Base-by-base conservation (phyloP, 2,329 filamentous ascomycete genomes). In the Apiospora phragmitis region DNA sequence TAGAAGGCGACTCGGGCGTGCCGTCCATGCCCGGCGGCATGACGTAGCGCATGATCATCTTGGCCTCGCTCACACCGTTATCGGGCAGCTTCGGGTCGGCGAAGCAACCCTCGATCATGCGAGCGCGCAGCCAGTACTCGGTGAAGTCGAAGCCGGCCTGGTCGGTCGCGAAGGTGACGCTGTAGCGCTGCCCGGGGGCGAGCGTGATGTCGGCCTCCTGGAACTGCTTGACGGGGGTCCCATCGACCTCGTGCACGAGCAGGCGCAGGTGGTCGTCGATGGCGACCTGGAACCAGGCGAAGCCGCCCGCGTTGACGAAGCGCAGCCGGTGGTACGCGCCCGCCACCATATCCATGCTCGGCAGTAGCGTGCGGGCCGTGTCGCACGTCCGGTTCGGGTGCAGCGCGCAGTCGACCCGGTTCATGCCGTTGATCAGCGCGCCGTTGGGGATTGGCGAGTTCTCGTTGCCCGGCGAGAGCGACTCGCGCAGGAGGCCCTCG, bases 271-370 rank as follows among this genome's bases (percentile, higher is more conserved):
- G 92, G 67, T 89, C 87, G 73, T 94, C 92, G 65, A 94, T 84
- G 76, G 89, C 90, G 38, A 94, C 85, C 76, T 94, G 91, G 72
- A 94, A 92, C 76, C 90, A 90, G 1, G 91, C 91, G 76, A 93
- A 93, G 0, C 90, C 91, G 14, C 90, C 92, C 11, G 91, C 87
- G 72, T 94, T 94, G 73, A 93, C 84, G 73, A 94, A 85, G 18
- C 92, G 88, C 67, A 94, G 81, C 59, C 91, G 87, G 74, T 94
- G 92, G 1, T 85, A 86, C 67, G 87, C 85, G 1, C 87, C 86
- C 1, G 86, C 83, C n/a, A 85, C 77, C 5, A 90, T 79, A 26
- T 84, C 80, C 8, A 90, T 77, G 1, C 77, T 79, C 0, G 86
- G 83, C 0, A 83, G 74, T 0, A 76, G 74, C 0, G 80, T 77